Evolutionary conservation across 768 basidiomycete species (phyloP), one percentile per base, ranked within the genome.

Genomic region (Auriscalpium microsporum): DNA sequence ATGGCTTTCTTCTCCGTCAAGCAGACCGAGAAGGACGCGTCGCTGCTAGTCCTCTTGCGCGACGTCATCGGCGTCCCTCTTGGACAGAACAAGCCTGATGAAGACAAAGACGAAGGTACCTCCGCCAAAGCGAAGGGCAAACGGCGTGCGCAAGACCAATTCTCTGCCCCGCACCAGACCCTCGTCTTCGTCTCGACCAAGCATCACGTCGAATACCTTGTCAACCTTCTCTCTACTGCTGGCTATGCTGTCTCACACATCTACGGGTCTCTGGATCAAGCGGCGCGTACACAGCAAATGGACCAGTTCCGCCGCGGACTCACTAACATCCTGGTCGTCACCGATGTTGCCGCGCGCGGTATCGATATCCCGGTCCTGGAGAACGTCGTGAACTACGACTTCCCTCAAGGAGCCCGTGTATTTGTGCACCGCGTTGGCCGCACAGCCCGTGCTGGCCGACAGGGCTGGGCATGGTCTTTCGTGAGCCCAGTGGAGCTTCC

Each of bases 361-460:
- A 92, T 99, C 62, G 96, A 99, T 71, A 94, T 99, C 36, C 96
- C 96, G 5, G 79, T 97, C 42, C 79, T 99, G 58, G 92, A 94
- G 67, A 90, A 98, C 65, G 96, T 99, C 36, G 77, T 99, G 68
- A 99, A 99, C 69, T 99, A 94, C 69, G 96, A 99, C 64, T 97
- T 99, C 62, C 96, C 96, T 1, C 87, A 92, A 56, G 92, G 94
- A 21, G 83, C 93, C 1, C 77, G 94, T 55, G 84, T 96, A 10
- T 99, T 97, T 62, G 85, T 99, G 0, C 96, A 99, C 69, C 89
- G 96, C 56, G 95, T 98, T 21, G 96, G 96, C 47, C 83, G 96
- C 56, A 97, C 96, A 5, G 96, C 96, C 7, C 81, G 96, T 64
- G 95, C 95, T 1, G 96, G 96, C 13, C 78, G 94, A 53, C 86